Evolutionary conservation across 331 rosid species (phyloP), one percentile per base, ranked within the genome.

Genomic region (Quercus tomentella): DNA sequence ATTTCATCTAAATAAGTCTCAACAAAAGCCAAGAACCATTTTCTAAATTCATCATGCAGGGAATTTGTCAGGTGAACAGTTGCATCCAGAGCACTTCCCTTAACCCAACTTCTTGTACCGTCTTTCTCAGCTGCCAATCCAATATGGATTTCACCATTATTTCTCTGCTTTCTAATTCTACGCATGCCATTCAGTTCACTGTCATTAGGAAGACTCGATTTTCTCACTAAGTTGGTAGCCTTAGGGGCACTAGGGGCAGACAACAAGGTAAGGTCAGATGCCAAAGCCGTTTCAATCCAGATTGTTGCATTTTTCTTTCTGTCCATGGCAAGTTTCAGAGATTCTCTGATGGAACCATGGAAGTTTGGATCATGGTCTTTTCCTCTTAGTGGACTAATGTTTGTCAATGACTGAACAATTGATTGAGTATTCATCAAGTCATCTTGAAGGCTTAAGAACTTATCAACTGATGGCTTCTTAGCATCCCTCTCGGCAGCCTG

Each of bases 211-310:
- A 61, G 71, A 31, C 71, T 58, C n/a, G 76, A 30, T 75, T 41
- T 75, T 30, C 37, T 61, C 49, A n/a, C 7, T 23, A 28, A 7
- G 12, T 51, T 70, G 23, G 28, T 65, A 23, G 83, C 73, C 67
- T 18, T 57, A 55, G 79, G 54, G 41, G 25, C 67, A 67, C 23
- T 10, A 20, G 63, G 37, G 20, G 37, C 30, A 43, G 76, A 75
- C 5, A 56, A 35, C 15, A 83, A 79, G 56, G 74, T 54, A 8
- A 78, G 86, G 63, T 86, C 84, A 51, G 69, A 76, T 74, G 67
- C 74, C 80, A 78, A 51, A 56, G 89, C 84, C 8, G 77, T 66
- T 63, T 78, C 81, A 65, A 86, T 81, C 87, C 86, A 83, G 28
- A 78, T 52, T 2, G 75, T 72, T 37, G 84, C 86, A 58, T 81